These are phyloP conservation scores for Gossypium schwendimanii DNA, from an alignment of 441 rosid genomes.

Conservation along the genomic window DNA sequence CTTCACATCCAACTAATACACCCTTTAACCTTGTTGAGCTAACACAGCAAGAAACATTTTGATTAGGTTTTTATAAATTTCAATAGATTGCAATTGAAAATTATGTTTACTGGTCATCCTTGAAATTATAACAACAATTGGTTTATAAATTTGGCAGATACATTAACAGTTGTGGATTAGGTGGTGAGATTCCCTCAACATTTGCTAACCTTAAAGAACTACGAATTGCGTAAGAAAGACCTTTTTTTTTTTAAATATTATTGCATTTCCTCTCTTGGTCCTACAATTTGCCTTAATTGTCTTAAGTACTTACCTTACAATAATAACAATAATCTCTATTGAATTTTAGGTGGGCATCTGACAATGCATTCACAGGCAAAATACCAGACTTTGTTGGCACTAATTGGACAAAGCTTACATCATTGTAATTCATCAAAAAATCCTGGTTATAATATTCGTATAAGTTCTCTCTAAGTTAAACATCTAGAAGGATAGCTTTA, in stretches of 20 bases:
- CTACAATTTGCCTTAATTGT: background rate
- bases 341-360: slow-evolving; percentile 52
- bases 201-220: background rate
- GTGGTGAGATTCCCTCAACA: slow-evolving; percentile 10
- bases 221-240: background rate
- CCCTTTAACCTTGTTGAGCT: no score
- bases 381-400: slow-evolving; percentile 32
- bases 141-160: background rate
- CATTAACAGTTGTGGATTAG: slow-evolving; percentile 3
- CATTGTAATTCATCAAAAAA: background rate
- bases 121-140: background rate
- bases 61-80: no score
- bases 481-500: background rate
- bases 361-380: slow-evolving; percentile 45
- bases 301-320: background rate
- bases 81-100: no score
- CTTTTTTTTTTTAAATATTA: background rate
- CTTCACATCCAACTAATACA: no score
- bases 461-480: background rate
- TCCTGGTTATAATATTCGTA: background rate
- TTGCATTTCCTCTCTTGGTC: background rate
- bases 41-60: no score
- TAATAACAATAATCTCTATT: background rate
- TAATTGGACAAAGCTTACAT: slow-evolving; percentile 23
- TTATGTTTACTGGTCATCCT: background rate